phyloP scores from a whole-genome alignment of 1,284 basidiomycete species.

The Rugosomyces carneus region DNA sequence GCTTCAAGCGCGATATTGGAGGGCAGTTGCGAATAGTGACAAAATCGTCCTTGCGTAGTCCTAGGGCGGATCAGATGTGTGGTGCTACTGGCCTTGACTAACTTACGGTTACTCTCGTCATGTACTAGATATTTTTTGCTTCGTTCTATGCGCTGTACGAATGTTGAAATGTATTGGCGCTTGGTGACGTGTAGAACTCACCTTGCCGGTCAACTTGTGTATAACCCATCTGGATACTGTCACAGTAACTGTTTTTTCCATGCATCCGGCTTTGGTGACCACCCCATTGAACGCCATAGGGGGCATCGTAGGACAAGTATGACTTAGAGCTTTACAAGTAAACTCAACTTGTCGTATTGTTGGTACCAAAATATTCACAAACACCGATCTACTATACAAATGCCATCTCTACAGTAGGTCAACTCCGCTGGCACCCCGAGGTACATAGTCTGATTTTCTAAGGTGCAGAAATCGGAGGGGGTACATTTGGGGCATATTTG shows the following conservation, averaged over 20 bases:
- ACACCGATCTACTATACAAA: too few species aligned
- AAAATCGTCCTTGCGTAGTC: conserved; percentile 56
- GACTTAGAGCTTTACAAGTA: background rate
- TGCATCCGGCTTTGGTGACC: conserved; percentile 72
- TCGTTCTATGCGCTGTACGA: conserved; percentile 54
- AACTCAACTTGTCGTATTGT: too few species aligned
- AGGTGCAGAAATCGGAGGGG: background rate
- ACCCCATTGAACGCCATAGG: conserved; percentile 66
- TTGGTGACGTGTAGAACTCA: conserved; percentile 26
- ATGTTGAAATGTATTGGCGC: background rate
- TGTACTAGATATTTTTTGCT: conserved; percentile 74
- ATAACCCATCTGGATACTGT: conserved; percentile 64
- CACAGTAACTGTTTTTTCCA: conserved; percentile 79
- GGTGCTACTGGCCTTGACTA: background rate
- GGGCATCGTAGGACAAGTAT: conserved; percentile 45
- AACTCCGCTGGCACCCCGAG: too few species aligned
- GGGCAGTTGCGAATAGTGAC: conserved; percentile 76
- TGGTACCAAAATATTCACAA: conserved; percentile 1
- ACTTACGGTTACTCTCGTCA: conserved; percentile 59
- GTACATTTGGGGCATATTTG: conserved; percentile 29
- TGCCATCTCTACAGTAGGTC: too few species aligned
- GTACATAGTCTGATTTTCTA: too few species aligned
- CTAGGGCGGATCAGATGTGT: conserved; percentile 29
- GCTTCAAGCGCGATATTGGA: conserved; percentile 69
- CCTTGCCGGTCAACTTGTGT: conserved; percentile 71